Percentiles rank a stretch among this genome's conserved stretches.
These are phyloP conservation scores for Volutella citrinella DNA, from an alignment of 2,329 filamentous ascomycete species.

Conservation along the genomic window DNA sequence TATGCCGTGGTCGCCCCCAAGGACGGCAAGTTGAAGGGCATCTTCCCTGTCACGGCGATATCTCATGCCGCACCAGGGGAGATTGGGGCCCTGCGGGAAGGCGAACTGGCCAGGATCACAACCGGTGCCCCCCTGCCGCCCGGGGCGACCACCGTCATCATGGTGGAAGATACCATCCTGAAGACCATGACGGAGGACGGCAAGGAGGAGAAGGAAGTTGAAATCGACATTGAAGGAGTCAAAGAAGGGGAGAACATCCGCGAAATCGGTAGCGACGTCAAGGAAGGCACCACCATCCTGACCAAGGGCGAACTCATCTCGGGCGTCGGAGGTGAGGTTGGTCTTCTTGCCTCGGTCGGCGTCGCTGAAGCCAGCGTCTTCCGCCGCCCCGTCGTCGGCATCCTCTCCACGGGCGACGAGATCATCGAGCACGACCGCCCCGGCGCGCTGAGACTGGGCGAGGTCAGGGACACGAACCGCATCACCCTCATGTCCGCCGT, in stretches of 20 bases:
- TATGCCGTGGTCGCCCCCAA: conserved; percentile 76
- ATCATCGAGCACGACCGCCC: conserved; percentile 72
- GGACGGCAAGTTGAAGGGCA: conserved; percentile 66
- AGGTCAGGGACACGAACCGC: conserved; percentile 92
- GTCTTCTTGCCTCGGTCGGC: conserved; percentile 82
- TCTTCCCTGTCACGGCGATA: conserved; percentile 82
- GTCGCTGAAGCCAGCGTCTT: conserved; percentile 69
- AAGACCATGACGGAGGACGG: conserved; percentile 74
- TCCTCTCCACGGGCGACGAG: conserved; percentile 93
- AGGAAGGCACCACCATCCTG: conserved; percentile 66
- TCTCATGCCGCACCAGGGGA: conserved; percentile 80
- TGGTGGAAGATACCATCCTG: conserved; percentile 85
- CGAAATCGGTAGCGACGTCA: conserved; percentile 85
- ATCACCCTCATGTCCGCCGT: conserved; percentile 81
- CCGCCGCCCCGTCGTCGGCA: conserved; percentile 73
- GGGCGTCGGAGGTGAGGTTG: conserved; percentile 84
- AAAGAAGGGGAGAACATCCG: conserved; percentile 82
- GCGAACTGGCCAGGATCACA: conserved; percentile 85
- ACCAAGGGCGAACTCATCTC: conserved; percentile 79
- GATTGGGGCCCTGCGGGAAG: conserved; percentile 61
- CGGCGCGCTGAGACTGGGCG: conserved; percentile 65
- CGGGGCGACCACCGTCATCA: conserved; percentile 87
- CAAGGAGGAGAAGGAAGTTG: conserved; percentile 80
- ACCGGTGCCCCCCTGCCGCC: conserved; percentile 89
- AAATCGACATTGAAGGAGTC: conserved; percentile 77